These are phyloP conservation scores for Chamaecyparis obtusa DNA, from an alignment of 75 land plant genomes.

Conservation along the genomic window DNA sequence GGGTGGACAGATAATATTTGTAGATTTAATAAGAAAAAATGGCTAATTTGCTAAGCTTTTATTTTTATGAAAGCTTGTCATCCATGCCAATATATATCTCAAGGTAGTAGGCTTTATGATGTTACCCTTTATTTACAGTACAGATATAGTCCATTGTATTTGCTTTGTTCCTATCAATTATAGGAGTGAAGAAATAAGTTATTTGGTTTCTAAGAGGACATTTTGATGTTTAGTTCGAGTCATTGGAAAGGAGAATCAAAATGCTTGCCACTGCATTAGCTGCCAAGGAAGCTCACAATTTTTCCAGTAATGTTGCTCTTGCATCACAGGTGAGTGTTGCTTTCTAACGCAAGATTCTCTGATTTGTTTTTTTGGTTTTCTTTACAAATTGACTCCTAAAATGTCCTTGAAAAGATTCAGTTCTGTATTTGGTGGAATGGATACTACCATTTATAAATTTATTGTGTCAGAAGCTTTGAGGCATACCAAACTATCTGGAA, in stretches of 20 bases:
- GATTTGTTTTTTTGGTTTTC: not conserved
- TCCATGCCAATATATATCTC: not conserved
- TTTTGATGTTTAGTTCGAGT: slow-evolving; percentile 14
- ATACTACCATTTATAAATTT: not conserved
- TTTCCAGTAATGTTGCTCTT: not conserved
- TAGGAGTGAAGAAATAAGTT: not conserved
- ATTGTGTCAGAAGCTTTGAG: not conserved
- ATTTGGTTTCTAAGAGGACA: not conserved
- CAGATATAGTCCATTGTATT: not conserved
- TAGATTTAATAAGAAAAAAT: not conserved
- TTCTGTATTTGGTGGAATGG: not conserved
- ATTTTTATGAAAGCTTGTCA: not conserved
- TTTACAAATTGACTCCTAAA: not conserved
- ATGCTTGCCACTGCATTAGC: too few species aligned
- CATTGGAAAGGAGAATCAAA: too few species aligned
- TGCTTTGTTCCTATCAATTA: not conserved
- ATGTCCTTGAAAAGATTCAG: not conserved
- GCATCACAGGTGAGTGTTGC: slow-evolving; percentile 37
- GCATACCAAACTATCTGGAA: not conserved
- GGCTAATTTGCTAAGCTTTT: not conserved
- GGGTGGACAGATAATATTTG: not conserved
- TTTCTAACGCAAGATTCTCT: not conserved
- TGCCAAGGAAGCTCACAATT: too few species aligned
- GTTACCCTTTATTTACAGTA: not conserved
- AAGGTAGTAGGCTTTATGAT: not conserved